Evolutionary conservation across 768 basidiomycete genomes (phyloP), one percentile per base, ranked within the genome.

Genomic region (Auricularia sp.): DNA sequence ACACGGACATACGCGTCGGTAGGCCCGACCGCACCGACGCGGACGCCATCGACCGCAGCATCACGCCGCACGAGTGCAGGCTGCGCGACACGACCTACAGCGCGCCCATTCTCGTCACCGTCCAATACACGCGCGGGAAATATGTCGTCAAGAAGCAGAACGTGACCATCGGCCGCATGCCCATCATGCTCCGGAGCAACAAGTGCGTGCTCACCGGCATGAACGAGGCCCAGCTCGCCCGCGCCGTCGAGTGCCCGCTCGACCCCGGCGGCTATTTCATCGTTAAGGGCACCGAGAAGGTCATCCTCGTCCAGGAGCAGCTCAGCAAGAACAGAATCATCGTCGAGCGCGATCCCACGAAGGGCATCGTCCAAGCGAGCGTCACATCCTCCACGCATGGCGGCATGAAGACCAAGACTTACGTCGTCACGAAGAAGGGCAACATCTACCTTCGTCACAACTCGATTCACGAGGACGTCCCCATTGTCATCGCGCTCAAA

Each of bases 251-350:
- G 75, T 99, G 97, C 74, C 97, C 97, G 3, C 81, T 98, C 65
- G 97, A 99, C 77, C 96, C 97, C 11, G 97, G 97, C n/a, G 97
- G 97, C 3, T 98, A 98, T 74, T 99, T 99, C 74, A 89, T 99
- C 65, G 97, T 99, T 62, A 98, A 95, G 76, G 96, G 96, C 43
- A 99, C 96, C 53, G 96, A 99, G 77, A 99, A 98, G 77, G 97
- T 99, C 70, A 99, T 99, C 69, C 80, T 99, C 67, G 96, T 99
- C 6, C 97, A 99, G 74, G 97, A 98, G 73, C 97, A 99, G 77
- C 77, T 98, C 71, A 95, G 92, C 81, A 98, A 98, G 81, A 98
- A 99, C 75, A 85, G 97, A 51, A 99, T 99, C 72, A 98, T 99
- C 68, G 97, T 99, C 66, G 97, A 98, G 78, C 90, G 88, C 5